Percentiles rank a stretch among this genome's conserved stretches.
Conservation (phyloP, 352 stramenopile genomes). For the Globisporangium nagaii region DNA sequence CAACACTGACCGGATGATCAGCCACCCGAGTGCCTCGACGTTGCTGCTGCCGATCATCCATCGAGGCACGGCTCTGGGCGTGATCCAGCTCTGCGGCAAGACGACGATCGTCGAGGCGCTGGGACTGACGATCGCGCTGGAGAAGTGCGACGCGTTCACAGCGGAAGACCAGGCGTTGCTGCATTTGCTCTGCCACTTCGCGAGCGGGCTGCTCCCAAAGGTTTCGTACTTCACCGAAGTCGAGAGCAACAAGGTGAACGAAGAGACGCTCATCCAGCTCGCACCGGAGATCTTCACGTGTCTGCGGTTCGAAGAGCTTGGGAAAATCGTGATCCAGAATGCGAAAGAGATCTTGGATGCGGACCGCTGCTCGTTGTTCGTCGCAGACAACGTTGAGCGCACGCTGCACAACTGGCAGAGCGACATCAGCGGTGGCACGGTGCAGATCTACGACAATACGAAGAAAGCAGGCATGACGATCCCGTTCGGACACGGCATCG, state of each 20-base stretch:
- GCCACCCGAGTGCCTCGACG: slow-evolving; percentile 49
- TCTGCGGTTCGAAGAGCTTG: slow-evolving; percentile 70
- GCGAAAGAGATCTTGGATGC: slow-evolving; percentile 70
- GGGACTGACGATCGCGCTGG: slow-evolving; percentile 52
- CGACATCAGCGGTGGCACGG: slow-evolving; percentile 54
- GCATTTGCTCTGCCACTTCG: slow-evolving; percentile 48
- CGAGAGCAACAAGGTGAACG: slow-evolving; percentile 77
- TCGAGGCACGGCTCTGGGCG: slow-evolving; percentile 25
- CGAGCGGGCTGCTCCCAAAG: slow-evolving; percentile 60
- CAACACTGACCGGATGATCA: slow-evolving; percentile 57
- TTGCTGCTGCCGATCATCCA: slow-evolving; percentile 52
- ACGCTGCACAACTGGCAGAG: slow-evolving; percentile 73
- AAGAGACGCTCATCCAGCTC: slow-evolving; percentile 69
- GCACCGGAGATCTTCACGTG: slow-evolving; percentile 77
- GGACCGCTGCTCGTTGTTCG: slow-evolving; percentile 71
- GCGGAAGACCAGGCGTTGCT: slow-evolving; percentile 50
- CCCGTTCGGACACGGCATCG: slow-evolving; percentile 71
- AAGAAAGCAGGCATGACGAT: slow-evolving; percentile 48
- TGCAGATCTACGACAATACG: slow-evolving; percentile 43
- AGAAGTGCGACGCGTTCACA: slow-evolving; percentile 57
- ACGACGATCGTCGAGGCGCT: slow-evolving; percentile 47
- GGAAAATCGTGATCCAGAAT: slow-evolving; percentile 74
- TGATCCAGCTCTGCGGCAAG: slow-evolving; percentile 68
- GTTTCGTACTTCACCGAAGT: slow-evolving; percentile 75
- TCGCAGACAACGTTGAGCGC: slow-evolving; percentile 42